phyloP scores from a whole-genome alignment of 2,329 filamentous ascomycete species.

The Magnaporthiopsis incrustans region DNA sequence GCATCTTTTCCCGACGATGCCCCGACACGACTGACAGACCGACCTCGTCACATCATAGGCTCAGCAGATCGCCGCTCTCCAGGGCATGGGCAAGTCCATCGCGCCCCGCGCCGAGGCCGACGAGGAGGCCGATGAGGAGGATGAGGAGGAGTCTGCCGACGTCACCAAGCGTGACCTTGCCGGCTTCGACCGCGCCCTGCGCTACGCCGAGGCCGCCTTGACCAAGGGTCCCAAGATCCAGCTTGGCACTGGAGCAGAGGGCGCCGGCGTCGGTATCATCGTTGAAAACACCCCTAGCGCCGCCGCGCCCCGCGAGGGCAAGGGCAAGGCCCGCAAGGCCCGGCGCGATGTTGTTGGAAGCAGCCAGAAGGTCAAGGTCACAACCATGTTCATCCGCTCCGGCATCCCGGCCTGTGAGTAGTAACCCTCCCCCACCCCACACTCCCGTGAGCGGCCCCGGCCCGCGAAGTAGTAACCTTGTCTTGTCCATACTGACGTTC shows the following conservation, averaged over 20 bases:
- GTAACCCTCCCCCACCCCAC: background rate
- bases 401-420: constrained; percentile 34
- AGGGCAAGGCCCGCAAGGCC: background rate
- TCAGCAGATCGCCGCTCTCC: constrained; percentile 33
- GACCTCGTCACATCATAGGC: constrained; percentile 19
- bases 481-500: background rate
- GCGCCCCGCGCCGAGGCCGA: constrained; percentile 26
- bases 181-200: constrained; percentile 38
- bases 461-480: background rate
- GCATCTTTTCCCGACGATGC: background rate
- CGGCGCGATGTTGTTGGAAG: constrained; percentile 4
- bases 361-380: constrained; percentile 27
- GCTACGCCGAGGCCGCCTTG: constrained; percentile 36
- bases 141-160: constrained; percentile 9
- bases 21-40: constrained; percentile 8
- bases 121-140: constrained; percentile 9
- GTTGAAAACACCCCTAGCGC: constrained; percentile 22
- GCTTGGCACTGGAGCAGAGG: constrained; percentile 34
- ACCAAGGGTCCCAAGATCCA: constrained; percentile 38
- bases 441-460: too few relatives aligned
- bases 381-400: constrained; percentile 37
- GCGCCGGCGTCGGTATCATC: constrained; percentile 30
- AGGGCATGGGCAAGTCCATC: constrained; percentile 42
- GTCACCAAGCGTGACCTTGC: constrained; percentile 36
- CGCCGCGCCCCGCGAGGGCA: constrained; percentile 9